Evolutionary conservation across 495 filamentous ascomycete species (phyloP).

Genomic region (Letharia lupina): DNA sequence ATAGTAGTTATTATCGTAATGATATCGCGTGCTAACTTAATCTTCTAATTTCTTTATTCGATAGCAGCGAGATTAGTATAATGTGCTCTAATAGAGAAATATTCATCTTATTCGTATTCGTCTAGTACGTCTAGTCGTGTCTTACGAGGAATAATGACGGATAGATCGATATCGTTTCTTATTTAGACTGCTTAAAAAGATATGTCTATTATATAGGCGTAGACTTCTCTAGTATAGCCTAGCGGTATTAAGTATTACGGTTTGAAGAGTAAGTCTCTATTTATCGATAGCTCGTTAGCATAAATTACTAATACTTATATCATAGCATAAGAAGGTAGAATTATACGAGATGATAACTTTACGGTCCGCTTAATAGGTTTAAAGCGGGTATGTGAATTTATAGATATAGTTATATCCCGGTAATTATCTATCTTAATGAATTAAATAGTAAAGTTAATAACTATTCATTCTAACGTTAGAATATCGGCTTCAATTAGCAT

Average conservation of each 20-base stretch:
- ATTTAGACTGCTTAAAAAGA: neutral
- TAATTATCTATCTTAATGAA: neutral
- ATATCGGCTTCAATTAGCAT: constrained; percentile 2
- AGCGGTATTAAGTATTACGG: neutral
- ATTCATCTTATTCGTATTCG: neutral
- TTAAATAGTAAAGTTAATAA: constrained; percentile 2
- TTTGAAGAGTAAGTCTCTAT: constrained; percentile 4
- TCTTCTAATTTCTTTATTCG: neutral
- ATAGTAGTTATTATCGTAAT: neutral
- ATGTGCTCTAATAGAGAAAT: neutral
- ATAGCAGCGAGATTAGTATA: neutral
- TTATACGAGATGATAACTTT: neutral
- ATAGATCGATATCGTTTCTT: neutral
- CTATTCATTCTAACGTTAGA: neutral
- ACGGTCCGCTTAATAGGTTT: neutral
- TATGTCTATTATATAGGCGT: neutral
- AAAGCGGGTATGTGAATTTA: neutral
- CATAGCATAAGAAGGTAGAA: neutral
- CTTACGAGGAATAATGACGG: neutral
- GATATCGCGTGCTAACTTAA: neutral
- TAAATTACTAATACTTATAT: neutral
- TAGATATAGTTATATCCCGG: neutral
- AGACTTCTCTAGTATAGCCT: neutral
- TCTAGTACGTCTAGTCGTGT: neutral
- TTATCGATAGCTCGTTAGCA: neutral